Percentiles rank a stretch among this genome's conserved stretches.
phyloP scores from a whole-genome alignment of 129 eudicot species.

The Mikania micrantha region DNA sequence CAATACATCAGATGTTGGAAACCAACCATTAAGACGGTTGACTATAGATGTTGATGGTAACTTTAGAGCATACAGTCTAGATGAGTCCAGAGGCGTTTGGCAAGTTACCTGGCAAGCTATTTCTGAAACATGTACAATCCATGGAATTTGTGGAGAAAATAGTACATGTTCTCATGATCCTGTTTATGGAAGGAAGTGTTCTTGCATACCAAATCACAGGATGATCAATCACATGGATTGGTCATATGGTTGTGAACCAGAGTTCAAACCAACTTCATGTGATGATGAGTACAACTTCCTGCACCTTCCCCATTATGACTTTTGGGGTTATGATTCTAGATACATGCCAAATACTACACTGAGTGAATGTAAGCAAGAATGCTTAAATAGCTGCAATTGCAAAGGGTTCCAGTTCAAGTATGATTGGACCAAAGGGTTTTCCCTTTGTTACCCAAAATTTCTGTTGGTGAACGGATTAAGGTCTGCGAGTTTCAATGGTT shows the following conservation, averaged over 20 bases:
- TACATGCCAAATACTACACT: constrained; percentile 11
- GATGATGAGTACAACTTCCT: neutral
- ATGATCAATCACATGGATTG: constrained; percentile 21
- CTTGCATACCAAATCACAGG: constrained; percentile 27
- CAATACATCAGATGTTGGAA: constrained; percentile 25
- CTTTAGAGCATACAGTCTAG: constrained; percentile 30
- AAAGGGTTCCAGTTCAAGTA: constrained; percentile 32
- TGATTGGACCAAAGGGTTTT: neutral
- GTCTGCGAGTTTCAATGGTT: neutral
- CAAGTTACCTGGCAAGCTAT: constrained; percentile 33
- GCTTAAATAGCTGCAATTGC: constrained; percentile 19
- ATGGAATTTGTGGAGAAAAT: constrained; percentile 35
- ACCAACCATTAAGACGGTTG: constrained; percentile 29
- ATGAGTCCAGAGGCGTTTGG: constrained; percentile 20
- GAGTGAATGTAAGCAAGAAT: constrained; percentile 10
- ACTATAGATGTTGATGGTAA: constrained; percentile 29
- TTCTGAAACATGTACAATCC: constrained; percentile 11
- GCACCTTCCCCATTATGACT: neutral
- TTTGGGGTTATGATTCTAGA: constrained; percentile 1
- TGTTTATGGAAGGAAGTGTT: constrained; percentile 19
- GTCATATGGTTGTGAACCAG: constrained; percentile 29
- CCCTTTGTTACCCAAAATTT: neutral
- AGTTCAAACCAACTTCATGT: constrained; percentile 18
- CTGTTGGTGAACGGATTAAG: neutral
- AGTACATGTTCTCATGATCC: constrained; percentile 18